Base-by-base conservation (phyloP, 345 rosid genomes). In the Draba incana region DNA sequence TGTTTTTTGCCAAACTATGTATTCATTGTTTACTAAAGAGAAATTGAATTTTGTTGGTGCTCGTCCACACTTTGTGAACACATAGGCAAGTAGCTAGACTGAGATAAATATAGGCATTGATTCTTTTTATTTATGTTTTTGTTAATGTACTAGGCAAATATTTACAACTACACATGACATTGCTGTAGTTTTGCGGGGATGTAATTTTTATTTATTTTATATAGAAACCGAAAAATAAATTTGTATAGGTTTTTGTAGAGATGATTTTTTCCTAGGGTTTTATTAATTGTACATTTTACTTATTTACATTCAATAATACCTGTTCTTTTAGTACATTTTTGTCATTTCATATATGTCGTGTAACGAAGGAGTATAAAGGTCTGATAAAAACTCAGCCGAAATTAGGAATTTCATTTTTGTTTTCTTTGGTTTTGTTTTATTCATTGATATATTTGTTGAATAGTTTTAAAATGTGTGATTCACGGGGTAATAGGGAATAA, bases 281-380 rank as follows among this genome's bases (percentile, higher is more conserved):
- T 35, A 43, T 58, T n/a, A 57, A 11, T 42, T 24, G 67, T 73
- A 56, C 37, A 5, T 28, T 47, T 66, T 39, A 51, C 48, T 64
- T 50, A 10, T 51, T 57, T 41, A 42, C 61, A 66, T 43, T 49
- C 71, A 66, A 66, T 73, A 49, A 65, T 66, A 65, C 53, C 28
- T 57, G 38, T 57, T 65, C 33, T 51, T 50, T 66, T 15, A 25
- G 60, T 69, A 75, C 70, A 56, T 0, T 30, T 60, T 68, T 69
- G 73, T 56, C 73, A 69, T 69, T 62, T 55, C 64, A 27, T 75
- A 46, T 68, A 47, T 75, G 74, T 75, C 69, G 69, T 51, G 48
- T 54, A 75, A 53, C 58, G 64, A 68, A 62, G 48, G 59, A 60
- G 70, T 62, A 62, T 68, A 69, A 63, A 63, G 24, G 31, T 62